Evolutionary conservation across 345 rosid species (phyloP).

Genomic region (Eutrema yunnanense): DNA sequence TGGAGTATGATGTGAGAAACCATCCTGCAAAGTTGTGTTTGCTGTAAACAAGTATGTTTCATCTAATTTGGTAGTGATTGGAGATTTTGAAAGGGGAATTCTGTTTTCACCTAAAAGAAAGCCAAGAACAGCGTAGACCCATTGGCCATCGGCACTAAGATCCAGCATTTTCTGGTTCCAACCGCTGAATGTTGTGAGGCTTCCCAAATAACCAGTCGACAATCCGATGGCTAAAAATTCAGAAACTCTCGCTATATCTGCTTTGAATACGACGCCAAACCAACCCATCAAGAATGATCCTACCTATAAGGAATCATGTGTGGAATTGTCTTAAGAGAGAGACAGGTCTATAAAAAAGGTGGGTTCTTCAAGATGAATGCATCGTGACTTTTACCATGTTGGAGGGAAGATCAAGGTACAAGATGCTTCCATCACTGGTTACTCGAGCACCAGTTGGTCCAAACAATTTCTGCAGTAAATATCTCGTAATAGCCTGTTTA

Average conservation of each 20-base stretch:
- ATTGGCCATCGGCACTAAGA: slow-evolving; percentile 62
- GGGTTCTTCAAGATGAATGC: neutral
- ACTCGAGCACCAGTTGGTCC: slow-evolving; percentile 63
- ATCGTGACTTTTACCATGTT: slow-evolving; percentile 51
- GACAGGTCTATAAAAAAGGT: neutral
- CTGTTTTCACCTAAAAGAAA: slow-evolving; percentile 58
- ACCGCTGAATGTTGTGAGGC: slow-evolving; percentile 95
- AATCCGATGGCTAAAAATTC: slow-evolving; percentile 69
- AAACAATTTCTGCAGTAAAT: slow-evolving; percentile 63
- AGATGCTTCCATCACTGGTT: slow-evolving; percentile 46
- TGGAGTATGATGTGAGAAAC: slow-evolving; percentile 68
- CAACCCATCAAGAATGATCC: slow-evolving; percentile 99
- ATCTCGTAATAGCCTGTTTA: slow-evolving; percentile 72
- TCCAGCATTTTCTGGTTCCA: slow-evolving; percentile 99
- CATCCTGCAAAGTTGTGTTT: slow-evolving; percentile 46
- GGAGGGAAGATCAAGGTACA: slow-evolving; percentile 84
- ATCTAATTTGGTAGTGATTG: neutral
- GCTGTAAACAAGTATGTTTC: neutral
- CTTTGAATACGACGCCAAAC: slow-evolving; percentile 84
- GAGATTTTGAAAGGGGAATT: neutral
- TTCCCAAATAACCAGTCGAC: slow-evolving; percentile 86
- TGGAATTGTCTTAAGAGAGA: neutral
- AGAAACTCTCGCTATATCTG: slow-evolving; percentile 54
- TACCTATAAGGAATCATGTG: slow-evolving; percentile 37
- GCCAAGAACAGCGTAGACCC: slow-evolving; percentile 61